Evolutionary conservation across 2,329 filamentous ascomycete genomes (phyloP).

Genomic region (Microdochium bolleyi): DNA sequence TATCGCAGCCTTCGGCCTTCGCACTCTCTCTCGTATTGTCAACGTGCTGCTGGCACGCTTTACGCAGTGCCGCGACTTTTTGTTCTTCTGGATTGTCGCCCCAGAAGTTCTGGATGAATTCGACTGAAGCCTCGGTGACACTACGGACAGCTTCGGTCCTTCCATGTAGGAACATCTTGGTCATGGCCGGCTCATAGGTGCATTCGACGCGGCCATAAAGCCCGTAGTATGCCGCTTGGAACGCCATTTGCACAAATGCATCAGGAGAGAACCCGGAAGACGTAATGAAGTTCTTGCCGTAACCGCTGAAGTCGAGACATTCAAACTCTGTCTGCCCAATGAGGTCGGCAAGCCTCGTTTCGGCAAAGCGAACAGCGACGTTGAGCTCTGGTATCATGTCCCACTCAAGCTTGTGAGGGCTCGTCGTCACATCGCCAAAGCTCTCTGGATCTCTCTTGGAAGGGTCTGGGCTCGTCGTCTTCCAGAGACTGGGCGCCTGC

Average conservation of each 20-base stretch:
- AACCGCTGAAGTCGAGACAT: slow-evolving; percentile 79
- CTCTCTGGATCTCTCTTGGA: slow-evolving; percentile 84
- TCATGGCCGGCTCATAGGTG: slow-evolving; percentile 98
- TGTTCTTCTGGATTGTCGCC: slow-evolving; percentile 73
- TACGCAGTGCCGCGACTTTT: slow-evolving; percentile 80
- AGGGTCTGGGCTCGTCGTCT: slow-evolving; percentile 82
- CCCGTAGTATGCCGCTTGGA: slow-evolving; percentile 96
- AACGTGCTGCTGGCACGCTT: slow-evolving; percentile 77
- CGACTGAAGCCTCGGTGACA: slow-evolving; percentile 73
- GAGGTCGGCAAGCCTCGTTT: slow-evolving; percentile 86
- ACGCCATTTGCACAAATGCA: slow-evolving; percentile 98
- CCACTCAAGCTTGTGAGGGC: slow-evolving; percentile 95
- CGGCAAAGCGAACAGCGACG: slow-evolving; percentile 88
- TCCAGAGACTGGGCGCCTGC: slow-evolving; percentile 85
- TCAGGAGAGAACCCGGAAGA: slow-evolving; percentile 95
- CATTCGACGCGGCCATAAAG: slow-evolving; percentile 90
- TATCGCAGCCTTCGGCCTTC: slow-evolving; percentile 84
- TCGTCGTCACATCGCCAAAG: slow-evolving; percentile 89
- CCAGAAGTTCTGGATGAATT: slow-evolving; percentile 93
- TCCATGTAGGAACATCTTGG: slow-evolving; percentile 86
- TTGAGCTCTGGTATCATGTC: slow-evolving; percentile 89
- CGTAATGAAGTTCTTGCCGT: slow-evolving; percentile 97
- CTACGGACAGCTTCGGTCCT: slow-evolving; percentile 89
- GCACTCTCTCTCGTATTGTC: slow-evolving; percentile 75
- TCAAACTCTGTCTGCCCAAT: slow-evolving; percentile 96